Conservation (phyloP, 495 filamentous ascomycete species). For the Aspergillus taichungensis region DNA sequence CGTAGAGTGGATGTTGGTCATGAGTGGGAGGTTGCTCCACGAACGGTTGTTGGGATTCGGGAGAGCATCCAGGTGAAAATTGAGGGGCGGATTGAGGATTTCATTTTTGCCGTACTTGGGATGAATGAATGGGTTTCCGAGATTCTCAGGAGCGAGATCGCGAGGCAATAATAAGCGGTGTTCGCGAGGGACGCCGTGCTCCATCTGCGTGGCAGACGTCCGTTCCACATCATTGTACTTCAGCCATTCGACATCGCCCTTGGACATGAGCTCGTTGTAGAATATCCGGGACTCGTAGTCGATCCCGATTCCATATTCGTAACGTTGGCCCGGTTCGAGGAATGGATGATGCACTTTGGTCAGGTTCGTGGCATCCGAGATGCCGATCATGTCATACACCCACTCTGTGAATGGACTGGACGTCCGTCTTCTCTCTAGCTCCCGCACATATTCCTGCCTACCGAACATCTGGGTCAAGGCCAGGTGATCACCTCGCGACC, state of each 20-base stretch:
- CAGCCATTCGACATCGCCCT: constrained; percentile 39
- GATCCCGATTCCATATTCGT: constrained; percentile 50
- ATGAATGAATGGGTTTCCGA: constrained; percentile 33
- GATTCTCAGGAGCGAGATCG: constrained; percentile 27
- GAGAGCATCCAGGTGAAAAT: constrained; percentile 34
- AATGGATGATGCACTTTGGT: constrained; percentile 28
- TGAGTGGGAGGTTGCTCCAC: constrained; percentile 43
- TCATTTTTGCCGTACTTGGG: constrained; percentile 23
- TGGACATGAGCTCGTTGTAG: constrained; percentile 40
- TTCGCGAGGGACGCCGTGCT: constrained; percentile 36
- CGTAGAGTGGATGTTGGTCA: constrained; percentile 44
- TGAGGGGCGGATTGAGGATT: constrained; percentile 28
- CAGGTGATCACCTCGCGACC: constrained; percentile 35
- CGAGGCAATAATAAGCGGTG: constrained; percentile 33
- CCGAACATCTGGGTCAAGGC: constrained; percentile 50
- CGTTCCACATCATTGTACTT: constrained; percentile 36
- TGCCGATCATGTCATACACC: constrained; percentile 34
- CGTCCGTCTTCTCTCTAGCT: constrained; percentile 37
- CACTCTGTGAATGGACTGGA: constrained; percentile 34
- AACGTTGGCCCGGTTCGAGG: constrained; percentile 33
- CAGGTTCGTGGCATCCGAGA: constrained; percentile 40
- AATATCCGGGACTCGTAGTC: constrained; percentile 49
- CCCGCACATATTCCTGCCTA: constrained; percentile 48
- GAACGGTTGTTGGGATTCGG: constrained; percentile 25
- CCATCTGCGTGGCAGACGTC: constrained; percentile 29